phyloP scores from a whole-genome alignment of 2,329 filamentous ascomycete genomes.

The Ceratocystis lukuohia region DNA sequence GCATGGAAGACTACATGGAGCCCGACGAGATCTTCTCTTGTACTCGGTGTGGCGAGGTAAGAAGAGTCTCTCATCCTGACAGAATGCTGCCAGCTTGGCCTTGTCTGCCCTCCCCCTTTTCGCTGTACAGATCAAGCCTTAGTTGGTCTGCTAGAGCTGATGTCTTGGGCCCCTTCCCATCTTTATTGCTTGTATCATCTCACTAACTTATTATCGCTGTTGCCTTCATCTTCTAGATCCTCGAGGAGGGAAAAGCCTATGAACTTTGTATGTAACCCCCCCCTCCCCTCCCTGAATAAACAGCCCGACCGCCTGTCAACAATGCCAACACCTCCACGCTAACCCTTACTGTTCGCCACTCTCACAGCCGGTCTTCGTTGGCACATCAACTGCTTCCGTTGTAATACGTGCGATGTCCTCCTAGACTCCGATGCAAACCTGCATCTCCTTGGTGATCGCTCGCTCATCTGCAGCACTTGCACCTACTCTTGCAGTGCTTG shows the following conservation, averaged over 20 bases:
- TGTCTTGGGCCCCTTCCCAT: no score
- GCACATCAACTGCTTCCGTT: conserved; percentile 98
- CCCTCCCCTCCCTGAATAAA: no score
- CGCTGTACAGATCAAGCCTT: no score
- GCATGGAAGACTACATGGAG: conserved; percentile 50
- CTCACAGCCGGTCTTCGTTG: conserved; percentile 76
- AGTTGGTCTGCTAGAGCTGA: no score
- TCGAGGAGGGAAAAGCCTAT: conserved; percentile 97
- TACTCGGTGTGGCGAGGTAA: conserved; percentile 85
- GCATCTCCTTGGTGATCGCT: conserved; percentile 90
- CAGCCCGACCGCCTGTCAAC: background rate
- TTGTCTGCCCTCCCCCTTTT: background rate
- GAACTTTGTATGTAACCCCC: conserved; percentile 60
- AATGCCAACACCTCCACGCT: background rate
- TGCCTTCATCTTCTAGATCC: conserved; percentile 46
- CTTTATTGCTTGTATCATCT: no score
- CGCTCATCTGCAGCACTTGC: conserved; percentile 97
- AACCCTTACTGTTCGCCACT: background rate
- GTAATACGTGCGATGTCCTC: conserved; percentile 86
- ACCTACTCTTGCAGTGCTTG: conserved; percentile 98
- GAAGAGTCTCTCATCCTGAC: conserved; percentile 22
- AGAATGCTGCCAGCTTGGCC: conserved; percentile 1
- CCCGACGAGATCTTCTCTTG: conserved; percentile 76
- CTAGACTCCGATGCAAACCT: conserved; percentile 98
- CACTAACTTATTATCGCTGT: background rate